phyloP scores from a whole-genome alignment of 768 basidiomycete species.

The Amanita thiersii region DNA sequence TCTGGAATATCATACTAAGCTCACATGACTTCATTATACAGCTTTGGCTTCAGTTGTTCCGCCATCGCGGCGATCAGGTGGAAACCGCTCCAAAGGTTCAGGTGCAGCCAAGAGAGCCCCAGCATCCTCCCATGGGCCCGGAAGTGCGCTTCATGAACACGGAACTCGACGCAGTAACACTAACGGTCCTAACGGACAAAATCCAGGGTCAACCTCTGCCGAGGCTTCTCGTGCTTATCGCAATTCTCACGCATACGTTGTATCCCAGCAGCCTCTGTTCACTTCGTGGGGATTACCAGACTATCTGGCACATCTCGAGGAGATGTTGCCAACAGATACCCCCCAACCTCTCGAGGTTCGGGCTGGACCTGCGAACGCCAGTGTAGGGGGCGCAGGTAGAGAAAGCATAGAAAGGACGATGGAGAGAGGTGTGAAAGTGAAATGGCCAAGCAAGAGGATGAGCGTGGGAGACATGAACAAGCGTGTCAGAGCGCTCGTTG shows the following conservation, averaged over 20 bases:
- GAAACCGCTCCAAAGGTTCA: conserved; percentile 30
- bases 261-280: conserved; percentile 70
- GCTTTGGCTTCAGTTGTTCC: conserved; percentile 12
- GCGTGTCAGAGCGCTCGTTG: conserved; percentile 80
- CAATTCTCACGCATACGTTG: conserved; percentile 72
- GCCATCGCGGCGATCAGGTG: conserved; percentile 29
- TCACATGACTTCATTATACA: conserved; percentile 9
- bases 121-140: conserved; percentile 21
- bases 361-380: conserved; percentile 25
- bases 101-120: conserved; percentile 33
- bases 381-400: conserved; percentile 25
- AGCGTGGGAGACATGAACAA: conserved; percentile 98
- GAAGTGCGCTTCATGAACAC: conserved; percentile 32
- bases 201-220: conserved; percentile 27
- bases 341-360: conserved; percentile 73
- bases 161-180: conserved; percentile 41
- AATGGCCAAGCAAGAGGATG: conserved; percentile 91
- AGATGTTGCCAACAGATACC: conserved; percentile 69
- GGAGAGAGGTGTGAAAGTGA: conserved; percentile 79
- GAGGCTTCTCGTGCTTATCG: conserved; percentile 62
- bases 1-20: conserved; percentile 2
- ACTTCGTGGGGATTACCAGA: conserved; percentile 92
- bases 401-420: conserved; percentile 53
- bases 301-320: conserved; percentile 81
- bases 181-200: conserved; percentile 26